A percentile compares a stretch with the other conserved stretches of the same genome.
These are phyloP conservation scores for Clavariopsis aquatica DNA, from an alignment of 495 filamentous ascomycete species.

Conservation along the genomic window DNA sequence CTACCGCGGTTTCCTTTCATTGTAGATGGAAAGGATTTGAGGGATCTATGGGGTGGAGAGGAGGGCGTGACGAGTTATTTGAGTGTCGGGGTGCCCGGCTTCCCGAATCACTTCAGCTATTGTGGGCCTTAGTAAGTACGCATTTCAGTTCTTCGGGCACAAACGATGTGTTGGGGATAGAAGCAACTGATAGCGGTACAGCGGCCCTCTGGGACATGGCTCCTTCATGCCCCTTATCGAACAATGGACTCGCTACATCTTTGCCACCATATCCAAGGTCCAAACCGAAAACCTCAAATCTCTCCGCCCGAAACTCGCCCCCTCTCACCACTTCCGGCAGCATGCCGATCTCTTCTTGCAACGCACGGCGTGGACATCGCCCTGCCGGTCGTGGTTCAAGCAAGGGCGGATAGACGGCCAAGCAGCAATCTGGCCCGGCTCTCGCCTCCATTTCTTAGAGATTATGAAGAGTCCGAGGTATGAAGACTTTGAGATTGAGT, in stretches of 20 bases:
- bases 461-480: slow-evolving; percentile 44
- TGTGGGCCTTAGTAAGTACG: slow-evolving; percentile 39
- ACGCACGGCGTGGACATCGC: slow-evolving; percentile 45
- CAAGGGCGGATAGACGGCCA: slow-evolving; percentile 45
- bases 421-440: slow-evolving; percentile 48
- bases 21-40: slow-evolving; percentile 38
- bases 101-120: slow-evolving; percentile 45
- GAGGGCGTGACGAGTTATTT: slow-evolving; percentile 40
- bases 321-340: slow-evolving; percentile 40
- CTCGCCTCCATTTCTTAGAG: slow-evolving; percentile 48
- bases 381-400: slow-evolving; percentile 49
- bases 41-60: slow-evolving; percentile 38
- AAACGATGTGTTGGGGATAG: neutral
- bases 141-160: neutral
- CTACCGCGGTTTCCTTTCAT: slow-evolving; percentile 45
- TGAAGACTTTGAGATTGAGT: slow-evolving; percentile 50
- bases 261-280: slow-evolving; percentile 40
- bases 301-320: slow-evolving; percentile 36
- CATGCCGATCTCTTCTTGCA: slow-evolving; percentile 46
- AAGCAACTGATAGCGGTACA: neutral
- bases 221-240: slow-evolving; percentile 48
- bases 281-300: slow-evolving; percentile 47
- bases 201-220: slow-evolving; percentile 45
- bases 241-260: slow-evolving; percentile 45
- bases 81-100: slow-evolving; percentile 3